Conservation (phyloP, 176 grass and related monocot species). For the Cenchrus fungigraminus region DNA sequence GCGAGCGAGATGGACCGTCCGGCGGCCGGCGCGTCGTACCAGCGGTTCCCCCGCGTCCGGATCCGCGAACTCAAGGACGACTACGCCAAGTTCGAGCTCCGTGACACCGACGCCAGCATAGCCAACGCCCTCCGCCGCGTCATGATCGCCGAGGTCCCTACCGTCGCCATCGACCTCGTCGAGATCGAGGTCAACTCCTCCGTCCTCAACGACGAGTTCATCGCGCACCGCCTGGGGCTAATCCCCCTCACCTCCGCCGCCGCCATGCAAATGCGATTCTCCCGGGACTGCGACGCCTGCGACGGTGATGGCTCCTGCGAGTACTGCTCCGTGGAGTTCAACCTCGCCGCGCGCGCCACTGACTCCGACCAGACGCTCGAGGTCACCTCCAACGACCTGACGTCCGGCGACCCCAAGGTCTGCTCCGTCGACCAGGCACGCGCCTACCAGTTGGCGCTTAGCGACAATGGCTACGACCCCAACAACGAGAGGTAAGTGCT, state of each 20-base stretch:
- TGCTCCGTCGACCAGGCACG: constrained; percentile 67
- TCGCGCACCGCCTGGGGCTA: constrained; percentile 92
- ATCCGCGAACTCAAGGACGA: constrained; percentile 91
- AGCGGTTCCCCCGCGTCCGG: constrained; percentile 75
- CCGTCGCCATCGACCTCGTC: constrained; percentile 90
- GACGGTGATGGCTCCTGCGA: constrained; percentile 93
- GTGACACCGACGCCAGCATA: constrained; percentile 89
- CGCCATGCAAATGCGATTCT: constrained; percentile 97
- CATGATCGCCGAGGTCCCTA: constrained; percentile 97
- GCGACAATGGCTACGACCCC: constrained; percentile 38
- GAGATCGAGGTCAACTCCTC: constrained; percentile 93
- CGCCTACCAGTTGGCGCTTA: constrained; percentile 45
- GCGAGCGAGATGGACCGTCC: constrained; percentile 44
- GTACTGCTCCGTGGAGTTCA: constrained; percentile 94
- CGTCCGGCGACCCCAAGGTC: constrained; percentile 66
- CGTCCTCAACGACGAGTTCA: constrained; percentile 99
- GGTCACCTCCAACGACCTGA: constrained; percentile 84
- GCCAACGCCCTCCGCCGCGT: constrained; percentile 93
- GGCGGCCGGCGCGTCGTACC: constrained; percentile 57
- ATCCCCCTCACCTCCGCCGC: constrained; percentile 83
- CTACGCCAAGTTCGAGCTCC: constrained; percentile 90
- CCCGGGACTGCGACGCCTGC: constrained; percentile 90
- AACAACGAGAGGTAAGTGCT: constrained; percentile 44
- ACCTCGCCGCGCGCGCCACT: constrained; percentile 64
- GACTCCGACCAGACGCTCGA: constrained; percentile 91